Base-by-base conservation (phyloP, 345 rosid species). In the Aurinia saxatilis region DNA sequence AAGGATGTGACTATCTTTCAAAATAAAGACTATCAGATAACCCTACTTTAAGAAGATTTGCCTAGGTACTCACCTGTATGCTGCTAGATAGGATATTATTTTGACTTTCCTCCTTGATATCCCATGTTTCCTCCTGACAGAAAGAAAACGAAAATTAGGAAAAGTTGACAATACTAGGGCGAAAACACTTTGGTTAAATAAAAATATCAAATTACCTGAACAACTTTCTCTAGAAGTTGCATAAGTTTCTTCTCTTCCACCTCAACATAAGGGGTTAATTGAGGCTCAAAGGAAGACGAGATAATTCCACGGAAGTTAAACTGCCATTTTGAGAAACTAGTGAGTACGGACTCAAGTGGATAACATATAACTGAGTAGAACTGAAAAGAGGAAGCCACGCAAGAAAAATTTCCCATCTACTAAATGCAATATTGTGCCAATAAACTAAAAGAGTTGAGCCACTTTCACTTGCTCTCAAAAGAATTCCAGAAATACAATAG, bases 241-340 rank as follows among this genome's bases (percentile, higher is more conserved):
- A 93, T 87, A 54, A 93, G 82, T 9, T 97, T 87, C 79, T 83
- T 93, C 80, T 93, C 97, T 79, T 93, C 99, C 75, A 87, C 66
- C 73, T 93, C 99, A 39, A 81, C 78, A 73, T 93, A 93, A 59
- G 85, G 78, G 34, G 72, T 84, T 76, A 93, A 75, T 78, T 93
- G 88, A 64, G 97, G 99, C 74, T 93, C 99, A 56, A 90, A 93
- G 82, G 96, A 93, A 42, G 97, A 87, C 37, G 99, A 93, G 64
- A 93, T 80, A 60, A 93, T 93, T 74, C 99, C 97, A 23, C 83
- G 95, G 80, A 93, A 93, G 79, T 93, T 93, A 72, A 93, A 93
- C 99, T 93, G 96, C 75, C 54, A 77, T 15, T 35, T 40, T 2
- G 13, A 73, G 75, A 37, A 42, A 58, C 49, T 19, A 27, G 68